Evolutionary conservation across 1,284 basidiomycete species (phyloP), one percentile per base, ranked within the genome.

Genomic region (Caloboletus firmus): DNA sequence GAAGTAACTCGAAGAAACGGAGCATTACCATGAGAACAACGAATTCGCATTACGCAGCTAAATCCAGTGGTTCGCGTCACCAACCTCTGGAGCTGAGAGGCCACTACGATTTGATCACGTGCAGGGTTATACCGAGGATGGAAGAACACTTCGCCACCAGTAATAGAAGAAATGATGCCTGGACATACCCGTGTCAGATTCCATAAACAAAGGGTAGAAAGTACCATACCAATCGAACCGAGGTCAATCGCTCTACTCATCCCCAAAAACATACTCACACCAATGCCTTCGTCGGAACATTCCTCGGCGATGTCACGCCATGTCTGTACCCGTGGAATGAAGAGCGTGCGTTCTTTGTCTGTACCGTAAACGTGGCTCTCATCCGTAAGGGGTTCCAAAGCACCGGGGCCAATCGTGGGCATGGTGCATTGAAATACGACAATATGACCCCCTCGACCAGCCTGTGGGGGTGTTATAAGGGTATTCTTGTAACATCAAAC

Each of bases 101-200:
- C 72, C 12, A 99, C 69, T 15, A 84, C 79, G 20, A 76, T 68
- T 10, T 80, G 79, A 68, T 98, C 94, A 42, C 89, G 81, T 3
- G 75, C 73, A 1, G 84, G 80, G 54, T 89, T 82, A 71, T 95
- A 99, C 34, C 91, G 84, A 8, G 97, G 96, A 67, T 97, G 91
- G 76, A 91, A 97, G 74, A 89, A 95, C 1, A 96, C 68, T 56
- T 97, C 93, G 18, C 97, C 97, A n/a, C 97, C 97, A 1, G 93
- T 95, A 17, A 86, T 70, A 0, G 84, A 84, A 0, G 89, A 72
- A 7, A 95, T 78, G 2, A 82, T 74, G 34, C 85, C 88, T 91
- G 39, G 24, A 31, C 39, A 40, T 18, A 30, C 12, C 22, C 18
- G 40, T 51, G 66, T 63, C 62, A 68, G 44, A 57, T 30, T 54